These are phyloP conservation scores for Geranium rotundifolium DNA, from an alignment of 345 rosid genomes.

Conservation along the genomic window DNA sequence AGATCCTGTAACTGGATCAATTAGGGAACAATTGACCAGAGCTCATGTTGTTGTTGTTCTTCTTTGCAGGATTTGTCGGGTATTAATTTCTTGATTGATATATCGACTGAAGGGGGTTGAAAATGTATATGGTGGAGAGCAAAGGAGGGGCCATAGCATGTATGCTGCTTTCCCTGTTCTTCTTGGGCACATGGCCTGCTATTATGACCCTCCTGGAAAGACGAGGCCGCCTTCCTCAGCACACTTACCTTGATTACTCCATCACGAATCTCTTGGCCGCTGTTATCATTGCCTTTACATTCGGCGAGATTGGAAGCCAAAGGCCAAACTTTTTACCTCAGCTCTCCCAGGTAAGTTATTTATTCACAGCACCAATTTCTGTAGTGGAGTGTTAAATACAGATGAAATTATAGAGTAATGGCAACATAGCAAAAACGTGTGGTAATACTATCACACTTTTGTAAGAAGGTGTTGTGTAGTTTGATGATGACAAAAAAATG, in stretches of 20 bases:
- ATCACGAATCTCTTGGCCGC: slow-evolving; percentile 67
- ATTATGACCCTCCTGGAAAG: slow-evolving; percentile 63
- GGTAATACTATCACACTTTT: too few relatives aligned
- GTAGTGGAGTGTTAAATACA: too few relatives aligned
- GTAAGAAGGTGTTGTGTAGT: too few relatives aligned
- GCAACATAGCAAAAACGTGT: too few relatives aligned
- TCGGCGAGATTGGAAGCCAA: slow-evolving; percentile 41
- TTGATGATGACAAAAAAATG: too few relatives aligned
- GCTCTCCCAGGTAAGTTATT: slow-evolving; percentile 42
- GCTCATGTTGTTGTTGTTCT: too few relatives aligned
- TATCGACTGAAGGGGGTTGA: slow-evolving; percentile 4
- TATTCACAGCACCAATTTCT: too few relatives aligned
- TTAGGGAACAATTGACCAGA: too few relatives aligned
- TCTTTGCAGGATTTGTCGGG: too few relatives aligned
- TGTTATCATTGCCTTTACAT: slow-evolving; percentile 50
- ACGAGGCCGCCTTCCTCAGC: slow-evolving; percentile 83
- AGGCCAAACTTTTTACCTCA: slow-evolving; percentile 52
- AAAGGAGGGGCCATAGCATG: slow-evolving; percentile 76
- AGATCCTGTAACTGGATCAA: too few relatives aligned
- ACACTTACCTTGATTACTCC: slow-evolving; percentile 78
- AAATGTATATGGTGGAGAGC: slow-evolving; percentile 70
- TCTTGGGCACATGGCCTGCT: slow-evolving; percentile 90
- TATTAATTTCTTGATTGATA: slow-evolving; percentile 5
- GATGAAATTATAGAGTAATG: too few relatives aligned
- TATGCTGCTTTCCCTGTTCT: slow-evolving; percentile 50